Evolutionary conservation across 768 basidiomycete genomes (phyloP).

Genomic region (Lentinula sp.): DNA sequence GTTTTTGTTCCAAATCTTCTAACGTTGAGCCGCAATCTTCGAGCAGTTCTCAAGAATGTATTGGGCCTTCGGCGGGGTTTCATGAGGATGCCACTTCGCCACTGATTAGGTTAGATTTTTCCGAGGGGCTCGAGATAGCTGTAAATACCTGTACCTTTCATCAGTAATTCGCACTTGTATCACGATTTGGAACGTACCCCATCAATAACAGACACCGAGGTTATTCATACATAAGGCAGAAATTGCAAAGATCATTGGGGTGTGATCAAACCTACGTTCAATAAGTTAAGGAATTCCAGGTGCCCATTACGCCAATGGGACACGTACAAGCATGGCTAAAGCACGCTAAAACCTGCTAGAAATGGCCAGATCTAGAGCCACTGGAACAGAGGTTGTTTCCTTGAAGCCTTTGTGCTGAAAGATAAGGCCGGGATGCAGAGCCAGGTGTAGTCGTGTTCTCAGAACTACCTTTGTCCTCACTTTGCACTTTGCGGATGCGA

Average conservation of each 20-base stretch:
- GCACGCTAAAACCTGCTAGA: conserved; percentile 70
- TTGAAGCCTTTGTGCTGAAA: conserved; percentile 32
- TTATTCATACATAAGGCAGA: conserved; percentile 66
- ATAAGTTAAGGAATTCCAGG: not conserved
- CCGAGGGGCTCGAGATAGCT: conserved; percentile 58
- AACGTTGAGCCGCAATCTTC: too few species aligned
- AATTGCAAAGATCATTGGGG: conserved; percentile 79
- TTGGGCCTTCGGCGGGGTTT: too few species aligned
- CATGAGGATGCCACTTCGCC: too few species aligned
- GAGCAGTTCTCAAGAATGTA: too few species aligned
- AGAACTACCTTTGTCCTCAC: conserved; percentile 55
- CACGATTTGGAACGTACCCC: conserved; percentile 37
- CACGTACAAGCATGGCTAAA: conserved; percentile 63
- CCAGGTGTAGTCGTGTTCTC: conserved; percentile 75
- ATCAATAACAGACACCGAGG: conserved; percentile 77
- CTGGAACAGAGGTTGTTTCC: conserved; percentile 45
- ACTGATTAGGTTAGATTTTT: too few species aligned
- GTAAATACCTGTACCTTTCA: conserved; percentile 45
- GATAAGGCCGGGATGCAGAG: conserved; percentile 71
- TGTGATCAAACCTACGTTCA: conserved; percentile 54
- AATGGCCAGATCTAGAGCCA: conserved; percentile 67
- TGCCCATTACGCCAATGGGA: not conserved
- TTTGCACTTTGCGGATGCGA: conserved; percentile 14
- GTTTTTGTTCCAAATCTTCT: too few species aligned
- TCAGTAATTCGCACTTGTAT: not conserved